Conservation (phyloP, 2,329 filamentous ascomycete genomes). For the Nigrospora oryzae region DNA sequence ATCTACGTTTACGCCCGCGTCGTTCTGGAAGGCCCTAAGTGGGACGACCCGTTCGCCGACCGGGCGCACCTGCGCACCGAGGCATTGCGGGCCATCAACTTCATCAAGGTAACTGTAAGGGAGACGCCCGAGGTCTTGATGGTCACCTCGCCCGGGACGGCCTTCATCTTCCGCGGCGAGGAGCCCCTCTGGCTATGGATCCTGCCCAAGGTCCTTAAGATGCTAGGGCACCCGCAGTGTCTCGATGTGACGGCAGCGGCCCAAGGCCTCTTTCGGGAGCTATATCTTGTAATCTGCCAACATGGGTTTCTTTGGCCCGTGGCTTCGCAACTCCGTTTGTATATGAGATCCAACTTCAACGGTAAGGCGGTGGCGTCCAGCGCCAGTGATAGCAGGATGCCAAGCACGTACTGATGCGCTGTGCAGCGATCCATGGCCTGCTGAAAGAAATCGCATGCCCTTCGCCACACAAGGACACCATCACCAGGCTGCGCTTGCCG, state of each 20-base stretch:
- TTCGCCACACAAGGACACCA: constrained; percentile 16
- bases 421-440: constrained; percentile 11
- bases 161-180: constrained; percentile 41
- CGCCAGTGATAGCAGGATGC: neutral
- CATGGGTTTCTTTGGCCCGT: constrained; percentile 39
- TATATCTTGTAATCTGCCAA: constrained; percentile 35
- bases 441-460: constrained; percentile 18
- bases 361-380: constrained; percentile 24
- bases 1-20: constrained; percentile 77
- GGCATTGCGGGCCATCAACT: constrained; percentile 65
- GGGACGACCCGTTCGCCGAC: constrained; percentile 61
- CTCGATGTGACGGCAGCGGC: constrained; percentile 39
- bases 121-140: constrained; percentile 65
- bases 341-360: constrained; percentile 38
- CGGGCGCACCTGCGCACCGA: constrained; percentile 46
- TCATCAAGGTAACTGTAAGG: constrained; percentile 65
- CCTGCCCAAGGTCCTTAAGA: constrained; percentile 46
- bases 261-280: constrained; percentile 41
- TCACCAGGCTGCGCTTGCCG: constrained; percentile 27
- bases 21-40: constrained; percentile 60
- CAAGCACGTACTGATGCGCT: constrained; percentile 7
- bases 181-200: constrained; percentile 61
- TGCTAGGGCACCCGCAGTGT: constrained; percentile 45
- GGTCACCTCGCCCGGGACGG: constrained; percentile 28
- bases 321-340: constrained; percentile 33